A percentile compares a stretch with the other conserved stretches of the same genome.
Conservation (phyloP, 2,329 filamentous ascomycete species). For the Nemania bipapillata region DNA sequence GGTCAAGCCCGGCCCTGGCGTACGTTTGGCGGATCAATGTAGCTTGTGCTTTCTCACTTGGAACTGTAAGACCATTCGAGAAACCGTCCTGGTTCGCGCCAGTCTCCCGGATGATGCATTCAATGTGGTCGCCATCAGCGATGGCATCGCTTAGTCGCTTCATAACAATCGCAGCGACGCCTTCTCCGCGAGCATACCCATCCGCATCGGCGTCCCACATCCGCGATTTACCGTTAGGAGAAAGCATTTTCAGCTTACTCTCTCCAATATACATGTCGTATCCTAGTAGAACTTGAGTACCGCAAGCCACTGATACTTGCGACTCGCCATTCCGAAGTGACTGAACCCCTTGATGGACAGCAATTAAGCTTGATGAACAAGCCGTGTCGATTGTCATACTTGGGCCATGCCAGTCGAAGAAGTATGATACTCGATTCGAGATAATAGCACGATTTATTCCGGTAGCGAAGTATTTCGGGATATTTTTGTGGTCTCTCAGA, state of each 20-base stretch:
- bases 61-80: slow-evolving; percentile 39
- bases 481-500: slow-evolving; percentile 11
- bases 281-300: slow-evolving; percentile 33
- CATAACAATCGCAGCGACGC: slow-evolving; percentile 50
- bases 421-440: slow-evolving; percentile 43
- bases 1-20: slow-evolving; percentile 35
- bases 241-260: slow-evolving; percentile 48
- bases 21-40: slow-evolving; percentile 41
- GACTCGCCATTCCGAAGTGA: slow-evolving; percentile 47
- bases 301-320: slow-evolving; percentile 33
- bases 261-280: slow-evolving; percentile 30
- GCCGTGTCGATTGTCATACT: slow-evolving; percentile 60
- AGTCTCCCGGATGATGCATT: slow-evolving; percentile 51
- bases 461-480: slow-evolving; percentile 35
- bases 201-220: slow-evolving; percentile 54
- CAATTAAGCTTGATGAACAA: slow-evolving; percentile 56
- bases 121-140: slow-evolving; percentile 51
- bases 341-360: slow-evolving; percentile 50
- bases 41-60: slow-evolving; percentile 37
- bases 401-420: slow-evolving; percentile 54
- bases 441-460: slow-evolving; percentile 52
- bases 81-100: slow-evolving; percentile 45
- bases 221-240: slow-evolving; percentile 47
- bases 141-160: slow-evolving; percentile 52
- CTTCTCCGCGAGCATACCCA: slow-evolving; percentile 53